Evolutionary conservation across 352 stramenopile genomes (phyloP), one percentile per base, ranked within the genome.

Genomic region (Halophytophthora polymorphica): DNA sequence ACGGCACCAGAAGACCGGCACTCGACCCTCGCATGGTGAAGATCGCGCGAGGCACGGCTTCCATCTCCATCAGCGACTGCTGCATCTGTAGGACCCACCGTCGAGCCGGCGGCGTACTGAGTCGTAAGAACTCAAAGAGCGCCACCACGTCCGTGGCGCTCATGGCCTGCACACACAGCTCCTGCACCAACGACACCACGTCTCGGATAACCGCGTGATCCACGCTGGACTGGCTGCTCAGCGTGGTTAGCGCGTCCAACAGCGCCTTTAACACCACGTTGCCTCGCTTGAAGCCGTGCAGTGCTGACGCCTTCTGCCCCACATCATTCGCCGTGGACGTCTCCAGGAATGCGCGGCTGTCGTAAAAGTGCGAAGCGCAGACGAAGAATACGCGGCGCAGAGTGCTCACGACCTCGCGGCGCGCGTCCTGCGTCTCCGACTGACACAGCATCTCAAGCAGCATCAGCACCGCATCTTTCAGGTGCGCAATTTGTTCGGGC

Each of bases 111-210:
- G 70, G 36, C 8, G 65, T 61, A 2, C 71, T 68, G 6, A 86
- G 58, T 8, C 82, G 73, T n/a, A 92, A 15, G 34, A 86, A 86
- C 33, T 92, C 74, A 48, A 92, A 92, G 10, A 92, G 61, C 51
- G 79, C 60, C 46, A 88, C 63, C 13, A 85, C 73, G 34, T 88
- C 77, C 0, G 61, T 63, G 6, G 77, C 64, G 17, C 64, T 75
- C 69, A 87, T 82, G 8, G 77, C 87, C 37, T 84, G 78, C 18
- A 58, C 38, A 37, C 73, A 88, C 18, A 88, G 28, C 21, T 64
- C 57, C 17, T 67, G 66, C 13, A 66, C 49, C 52, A 88, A 66
- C n/a, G 67, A 50, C 33, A 88, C 66, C 22, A 88, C 55, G 3
- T 55, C 56, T 15, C 57, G 56, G 2, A 82, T 25, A 7, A 61